These are phyloP conservation scores for Serendipita indica DNA, from an alignment of 768 basidiomycete species.

Conservation along the genomic window DNA sequence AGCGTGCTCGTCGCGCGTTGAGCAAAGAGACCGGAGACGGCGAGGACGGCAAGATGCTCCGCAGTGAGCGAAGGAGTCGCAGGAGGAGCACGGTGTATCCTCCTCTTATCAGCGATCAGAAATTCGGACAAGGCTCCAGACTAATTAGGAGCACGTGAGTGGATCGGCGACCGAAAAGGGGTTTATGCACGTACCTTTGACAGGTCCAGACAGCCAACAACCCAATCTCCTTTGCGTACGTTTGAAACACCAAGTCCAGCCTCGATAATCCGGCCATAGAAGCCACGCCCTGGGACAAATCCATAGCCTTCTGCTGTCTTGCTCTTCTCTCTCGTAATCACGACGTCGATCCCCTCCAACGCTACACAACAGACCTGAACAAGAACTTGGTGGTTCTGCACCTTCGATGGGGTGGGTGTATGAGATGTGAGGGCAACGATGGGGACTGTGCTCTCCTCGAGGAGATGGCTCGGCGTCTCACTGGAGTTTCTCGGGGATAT, in stretches of 20 bases:
- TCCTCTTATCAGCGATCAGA: constrained; percentile 65
- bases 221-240: constrained; percentile 69
- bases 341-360: constrained; percentile 57
- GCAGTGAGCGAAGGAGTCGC: constrained; percentile 28
- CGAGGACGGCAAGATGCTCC: constrained; percentile 67
- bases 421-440: constrained; percentile 52
- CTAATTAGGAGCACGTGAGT: constrained; percentile 25
- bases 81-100: constrained; percentile 51
- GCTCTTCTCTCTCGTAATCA: constrained; percentile 40
- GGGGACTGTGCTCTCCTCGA: neutral
- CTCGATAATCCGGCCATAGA: constrained; percentile 71
- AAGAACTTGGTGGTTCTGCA: constrained; percentile 53
- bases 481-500: neutral
- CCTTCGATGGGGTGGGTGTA: constrained; percentile 55
- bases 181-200: constrained; percentile 44
- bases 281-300: constrained; percentile 75
- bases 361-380: constrained; percentile 87
- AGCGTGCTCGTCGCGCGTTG: constrained; percentile 68
- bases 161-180: constrained; percentile 13
- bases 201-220: constrained; percentile 64
- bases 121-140: constrained; percentile 83
- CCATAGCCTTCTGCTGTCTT: constrained; percentile 28
- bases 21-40: constrained; percentile 65
- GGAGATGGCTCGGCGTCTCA: neutral
- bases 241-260: constrained; percentile 67